Conservation (phyloP, 192 early-diverging fungal species). For the Mortierella hygrophila region DNA sequence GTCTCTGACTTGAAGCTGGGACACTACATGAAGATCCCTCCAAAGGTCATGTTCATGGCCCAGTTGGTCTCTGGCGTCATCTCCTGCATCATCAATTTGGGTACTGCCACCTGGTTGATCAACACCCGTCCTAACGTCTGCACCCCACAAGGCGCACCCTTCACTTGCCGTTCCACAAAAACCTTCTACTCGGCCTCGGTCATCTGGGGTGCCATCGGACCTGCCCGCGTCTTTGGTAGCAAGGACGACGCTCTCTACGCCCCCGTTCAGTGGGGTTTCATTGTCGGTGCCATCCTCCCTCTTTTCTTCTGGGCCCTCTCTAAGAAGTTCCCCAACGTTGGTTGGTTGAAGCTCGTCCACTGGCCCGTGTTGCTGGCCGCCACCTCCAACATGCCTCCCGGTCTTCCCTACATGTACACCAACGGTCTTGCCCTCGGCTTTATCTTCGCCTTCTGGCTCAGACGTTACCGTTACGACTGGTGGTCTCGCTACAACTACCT, state of each 20-base stretch:
- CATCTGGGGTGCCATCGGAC: constrained; percentile 83
- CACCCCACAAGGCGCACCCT: constrained; percentile 49
- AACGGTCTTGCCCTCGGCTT: constrained; percentile 61
- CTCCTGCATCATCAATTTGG: constrained; percentile 62
- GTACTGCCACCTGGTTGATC: constrained; percentile 56
- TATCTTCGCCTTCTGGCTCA: constrained; percentile 63
- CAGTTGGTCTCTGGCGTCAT: constrained; percentile 70
- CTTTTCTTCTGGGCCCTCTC: constrained; percentile 64
- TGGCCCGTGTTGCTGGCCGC: constrained; percentile 65
- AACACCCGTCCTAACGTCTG: constrained; percentile 56
- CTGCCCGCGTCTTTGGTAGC: constrained; percentile 67
- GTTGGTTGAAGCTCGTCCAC: constrained; percentile 59
- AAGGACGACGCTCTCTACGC: constrained; percentile 46
- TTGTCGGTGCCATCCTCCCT: constrained; percentile 64
- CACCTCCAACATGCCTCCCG: constrained; percentile 63
- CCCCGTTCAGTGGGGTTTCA: constrained; percentile 51
- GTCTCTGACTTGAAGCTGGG: constrained; percentile 78
- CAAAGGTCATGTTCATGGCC: constrained; percentile 66
- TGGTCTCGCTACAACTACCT: constrained; percentile 77
- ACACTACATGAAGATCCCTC: constrained; percentile 79
- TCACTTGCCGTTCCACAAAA: constrained; percentile 57
- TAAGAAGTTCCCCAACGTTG: constrained; percentile 58
- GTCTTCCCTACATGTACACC: constrained; percentile 58
- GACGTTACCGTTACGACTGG: constrained; percentile 62
- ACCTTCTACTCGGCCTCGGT: constrained; percentile 74